Evolutionary conservation across 441 rosid genomes (phyloP), one percentile per base, ranked within the genome.

Genomic region (Populus hybrid): DNA sequence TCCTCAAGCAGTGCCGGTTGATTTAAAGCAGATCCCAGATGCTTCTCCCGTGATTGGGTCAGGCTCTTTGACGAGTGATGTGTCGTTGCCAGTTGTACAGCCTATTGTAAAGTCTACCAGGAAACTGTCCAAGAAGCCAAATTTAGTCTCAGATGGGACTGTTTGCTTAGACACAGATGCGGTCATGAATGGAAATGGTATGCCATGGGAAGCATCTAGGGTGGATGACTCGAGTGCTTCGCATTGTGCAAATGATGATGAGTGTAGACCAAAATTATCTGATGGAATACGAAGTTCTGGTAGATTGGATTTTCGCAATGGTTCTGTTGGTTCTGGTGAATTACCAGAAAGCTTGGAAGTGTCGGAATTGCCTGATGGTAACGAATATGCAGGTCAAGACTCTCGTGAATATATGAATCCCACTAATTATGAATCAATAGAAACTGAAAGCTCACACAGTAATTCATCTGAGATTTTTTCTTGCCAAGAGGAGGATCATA

Each of bases 1-100:
- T 34, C 99, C 98, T 9, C 90, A 90, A 34, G 98, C 91, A 10
- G 77, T 90, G 76, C 99, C 98, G 8, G 78, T 94, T 65, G 86
- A 86, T 73, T 86, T 96, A 81, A 86, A 85, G 72, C 89, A 79
- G 64, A 92, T 96, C 77, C 99, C 99, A 23, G 86, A 91, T 57
- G 99, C 97, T 8, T 78, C 66, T 21, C 28, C 90, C 16, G 90
- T 88, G 6, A 87, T 92, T 75, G 80, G 89, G 40, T 90, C 94
- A 76, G 87, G 84, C 21, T 87, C 91, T 61, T 69, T 83, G 64
- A 76, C 84, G 36, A 86, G 82, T 11, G 79, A 87, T 64, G 86
- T 86, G 77, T 75, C 88, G 8, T 86, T 93, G 64, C 97, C 99
- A 11, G 91, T 96, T 46, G 87, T 96, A 32, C 97, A 90, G 34